Evolutionary conservation across 208 protist species (phyloP), one percentile per base, ranked within the genome.

Genomic region (Wallacemonas collosoma): DNA sequence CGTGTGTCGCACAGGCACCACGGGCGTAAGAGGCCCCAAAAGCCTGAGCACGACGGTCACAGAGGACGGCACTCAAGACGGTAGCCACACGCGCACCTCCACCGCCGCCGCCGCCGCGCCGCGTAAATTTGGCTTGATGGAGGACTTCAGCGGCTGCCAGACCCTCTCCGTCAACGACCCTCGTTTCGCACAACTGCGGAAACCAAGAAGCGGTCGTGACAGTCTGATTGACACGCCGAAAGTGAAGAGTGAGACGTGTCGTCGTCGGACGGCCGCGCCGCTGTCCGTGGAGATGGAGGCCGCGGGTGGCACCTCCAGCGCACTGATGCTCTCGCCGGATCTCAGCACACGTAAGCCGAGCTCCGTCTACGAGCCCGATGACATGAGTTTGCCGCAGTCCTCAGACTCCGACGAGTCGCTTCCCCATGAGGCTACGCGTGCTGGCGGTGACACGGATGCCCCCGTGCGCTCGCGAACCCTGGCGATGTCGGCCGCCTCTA

Each of bases 351-450:
- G 62, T 17, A 44, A 9, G 5, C 47, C 64, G 9, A 69, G 47
- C 64, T 39, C 38, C 43, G n/a, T 45, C 11, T 57, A 60, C 51
- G 64, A 69, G 1, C 48, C 48, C 47, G 64, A 3, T 6, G 64
- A 69, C 9, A 26, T 3, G 36, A 65, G 43, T 41, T 17, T 65
- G 60, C 60, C 12, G 17, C 60, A 65, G 15, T 51, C 60, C 60
- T 65, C 60, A 11, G 60, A 65, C 60, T 65, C 60, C 41, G 60
- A 65, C 41, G 40, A 26, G 38, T 38, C 57, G 36, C 57, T 63
- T 38, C n/a, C 36, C 6, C 1, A 57, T 8, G 53, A 57, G 14
- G 53, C 9, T 35, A 6, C 53, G 45, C 45, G 26, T 12, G 45
- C 45, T 12, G 45, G 45, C 1, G 45, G 45, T 26, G 26, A 26